phyloP scores from a whole-genome alignment of 805 yeast species.

The Pichia insulana region DNA sequence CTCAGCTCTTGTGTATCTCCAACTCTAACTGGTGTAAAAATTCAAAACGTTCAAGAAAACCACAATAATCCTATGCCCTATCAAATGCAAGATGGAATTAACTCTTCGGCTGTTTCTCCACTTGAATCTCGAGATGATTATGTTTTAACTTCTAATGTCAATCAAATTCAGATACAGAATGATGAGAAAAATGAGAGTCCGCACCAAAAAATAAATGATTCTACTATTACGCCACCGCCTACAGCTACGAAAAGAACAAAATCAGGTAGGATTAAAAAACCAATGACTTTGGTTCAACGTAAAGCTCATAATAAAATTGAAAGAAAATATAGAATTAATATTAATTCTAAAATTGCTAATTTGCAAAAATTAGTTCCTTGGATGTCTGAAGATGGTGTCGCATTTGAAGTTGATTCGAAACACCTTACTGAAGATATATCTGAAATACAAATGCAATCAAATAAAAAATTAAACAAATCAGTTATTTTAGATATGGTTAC shows the following conservation, averaged over 20 bases:
- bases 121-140: no score
- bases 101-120: no score
- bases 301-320: slow-evolving; percentile 69
- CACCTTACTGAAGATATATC: background rate
- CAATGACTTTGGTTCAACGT: slow-evolving; percentile 37
- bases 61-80: background rate
- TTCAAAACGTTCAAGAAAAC: background rate
- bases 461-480: slow-evolving; percentile 50
- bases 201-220: background rate
- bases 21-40: background rate
- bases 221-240: background rate
- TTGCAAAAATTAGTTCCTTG: slow-evolving; percentile 61
- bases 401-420: slow-evolving; percentile 45
- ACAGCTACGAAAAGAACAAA: background rate
- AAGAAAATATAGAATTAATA: slow-evolving; percentile 61
- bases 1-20: slow-evolving; percentile 9
- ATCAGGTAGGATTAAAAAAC: slow-evolving; percentile 18
- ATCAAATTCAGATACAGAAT: background rate
- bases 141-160: background rate
- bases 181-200: background rate
- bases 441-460: slow-evolving; percentile 2
- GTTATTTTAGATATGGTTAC: slow-evolving; percentile 64
- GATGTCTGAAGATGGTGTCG: slow-evolving; percentile 54
- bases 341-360: slow-evolving; percentile 63
- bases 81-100: background rate